Conservation (phyloP, 768 basidiomycete genomes). For the Trametes elegans region DNA sequence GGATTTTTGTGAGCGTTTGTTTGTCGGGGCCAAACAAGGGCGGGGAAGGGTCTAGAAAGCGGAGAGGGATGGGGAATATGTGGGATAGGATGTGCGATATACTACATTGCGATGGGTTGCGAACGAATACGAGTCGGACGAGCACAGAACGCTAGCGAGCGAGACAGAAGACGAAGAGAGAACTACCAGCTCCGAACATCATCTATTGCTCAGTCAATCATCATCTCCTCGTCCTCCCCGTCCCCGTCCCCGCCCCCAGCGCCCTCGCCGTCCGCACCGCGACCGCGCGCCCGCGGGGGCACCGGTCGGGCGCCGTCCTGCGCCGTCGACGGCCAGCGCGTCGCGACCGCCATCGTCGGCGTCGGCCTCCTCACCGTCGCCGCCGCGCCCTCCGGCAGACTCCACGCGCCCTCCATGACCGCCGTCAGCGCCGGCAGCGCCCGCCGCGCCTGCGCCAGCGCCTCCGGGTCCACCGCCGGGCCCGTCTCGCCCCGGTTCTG, state of each 20-base stretch:
- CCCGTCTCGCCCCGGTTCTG: background rate
- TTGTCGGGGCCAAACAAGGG: conserved; percentile 22
- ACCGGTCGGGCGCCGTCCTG: background rate
- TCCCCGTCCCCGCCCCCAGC: background rate
- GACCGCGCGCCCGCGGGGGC: background rate
- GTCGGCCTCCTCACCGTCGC: background rate
- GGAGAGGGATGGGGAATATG: background rate
- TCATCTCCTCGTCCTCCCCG: conserved; percentile 13
- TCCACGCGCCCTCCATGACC: background rate
- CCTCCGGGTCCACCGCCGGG: background rate
- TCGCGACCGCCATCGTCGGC: background rate
- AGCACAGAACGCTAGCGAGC: background rate
- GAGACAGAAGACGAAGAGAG: too few relatives aligned
- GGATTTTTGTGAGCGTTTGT: conserved; percentile 15
- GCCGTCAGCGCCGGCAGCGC: conserved; percentile 5
- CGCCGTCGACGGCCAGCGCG: background rate
- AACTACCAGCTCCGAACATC: too few relatives aligned
- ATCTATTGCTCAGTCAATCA: too few relatives aligned
- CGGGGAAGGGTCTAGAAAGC: conserved; percentile 13
- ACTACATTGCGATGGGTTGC: conserved; percentile 1
- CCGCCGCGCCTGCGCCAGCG: background rate
- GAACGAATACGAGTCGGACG: background rate
- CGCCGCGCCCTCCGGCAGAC: background rate
- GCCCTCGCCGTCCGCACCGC: background rate
- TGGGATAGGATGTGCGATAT: conserved; percentile 2